A percentile compares a stretch with the other conserved stretches of the same genome.
phyloP scores from a whole-genome alignment of 1,284 basidiomycete genomes.

The Cystobasidium slooffiae region DNA sequence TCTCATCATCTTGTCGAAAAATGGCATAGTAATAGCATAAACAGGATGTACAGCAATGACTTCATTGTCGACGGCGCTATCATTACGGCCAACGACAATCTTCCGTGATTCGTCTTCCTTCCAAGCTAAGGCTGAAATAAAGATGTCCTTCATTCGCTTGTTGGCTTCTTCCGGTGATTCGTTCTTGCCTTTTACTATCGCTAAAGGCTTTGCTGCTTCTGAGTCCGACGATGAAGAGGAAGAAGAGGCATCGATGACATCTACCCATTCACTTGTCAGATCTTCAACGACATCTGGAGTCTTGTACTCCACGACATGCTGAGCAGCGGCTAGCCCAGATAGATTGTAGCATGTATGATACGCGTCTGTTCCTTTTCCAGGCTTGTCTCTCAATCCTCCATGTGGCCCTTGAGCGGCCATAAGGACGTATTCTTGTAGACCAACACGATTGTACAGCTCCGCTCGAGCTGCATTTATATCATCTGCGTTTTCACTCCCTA shows the following conservation, averaged over 20 bases:
- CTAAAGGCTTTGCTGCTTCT: slow-evolving; percentile 51
- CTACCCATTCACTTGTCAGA: slow-evolving; percentile 17
- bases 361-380: slow-evolving; percentile 83
- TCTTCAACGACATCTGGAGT: background rate
- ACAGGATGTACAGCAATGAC: slow-evolving; percentile 67
- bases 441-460: slow-evolving; percentile 57
- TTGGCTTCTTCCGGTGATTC: slow-evolving; percentile 55
- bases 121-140: slow-evolving; percentile 71
- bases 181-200: slow-evolving; percentile 50
- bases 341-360: slow-evolving; percentile 93
- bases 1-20: slow-evolving; percentile 71
- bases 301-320: slow-evolving; percentile 66
- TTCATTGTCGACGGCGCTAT: slow-evolving; percentile 69
- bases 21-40: slow-evolving; percentile 79
- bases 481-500: slow-evolving; percentile 54
- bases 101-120: slow-evolving; percentile 69
- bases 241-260: background rate
- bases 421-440: slow-evolving; percentile 85
- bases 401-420: slow-evolving; percentile 73
- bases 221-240: background rate
- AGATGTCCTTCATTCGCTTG: slow-evolving; percentile 64
- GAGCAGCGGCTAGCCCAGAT: slow-evolving; percentile 82
- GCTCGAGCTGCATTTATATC: slow-evolving; percentile 53
- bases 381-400: slow-evolving; percentile 92
- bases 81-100: slow-evolving; percentile 67